A percentile compares a stretch with the other conserved stretches of the same genome.
These are phyloP conservation scores for Eutrema yunnanense DNA, from an alignment of 345 rosid genomes.

Conservation along the genomic window DNA sequence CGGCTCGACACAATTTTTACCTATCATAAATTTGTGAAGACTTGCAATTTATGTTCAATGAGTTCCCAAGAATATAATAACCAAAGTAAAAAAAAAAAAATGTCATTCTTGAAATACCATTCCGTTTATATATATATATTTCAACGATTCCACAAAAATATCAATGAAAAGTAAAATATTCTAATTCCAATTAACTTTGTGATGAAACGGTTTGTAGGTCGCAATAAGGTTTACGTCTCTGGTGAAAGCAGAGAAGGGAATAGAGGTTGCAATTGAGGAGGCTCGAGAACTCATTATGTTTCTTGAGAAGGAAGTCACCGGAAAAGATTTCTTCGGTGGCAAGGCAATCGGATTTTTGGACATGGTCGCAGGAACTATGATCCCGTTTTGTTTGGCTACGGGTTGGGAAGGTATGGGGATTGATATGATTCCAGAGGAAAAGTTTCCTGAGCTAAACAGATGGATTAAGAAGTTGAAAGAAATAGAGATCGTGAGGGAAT, in stretches of 20 bases:
- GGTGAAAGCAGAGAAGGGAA: constrained; percentile 7
- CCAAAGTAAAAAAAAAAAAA: too few species aligned
- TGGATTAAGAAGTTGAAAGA: constrained; percentile 26
- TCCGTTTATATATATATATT: not conserved
- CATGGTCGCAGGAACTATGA: not conserved
- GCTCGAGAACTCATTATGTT: not conserved
- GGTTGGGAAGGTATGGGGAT: constrained; percentile 15
- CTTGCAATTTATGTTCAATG: too few species aligned
- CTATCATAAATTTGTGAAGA: too few species aligned
- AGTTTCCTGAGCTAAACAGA: constrained; percentile 5
- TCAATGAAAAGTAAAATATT: not conserved
- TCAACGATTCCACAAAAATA: not conserved
- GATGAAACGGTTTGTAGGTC: not conserved
- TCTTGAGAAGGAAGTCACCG: constrained; percentile 29
- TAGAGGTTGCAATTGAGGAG: constrained; percentile 21
- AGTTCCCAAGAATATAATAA: too few species aligned
- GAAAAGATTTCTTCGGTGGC: constrained; percentile 34
- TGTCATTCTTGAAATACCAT: not conserved
- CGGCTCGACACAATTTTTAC: too few species aligned
- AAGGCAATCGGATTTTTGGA: constrained; percentile 23
- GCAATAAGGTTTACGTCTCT: not conserved
- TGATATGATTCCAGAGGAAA: constrained; percentile 21
- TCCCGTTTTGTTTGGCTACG: constrained; percentile 14
- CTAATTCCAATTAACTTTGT: not conserved
- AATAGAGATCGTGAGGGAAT: constrained; percentile 14